Conservation (phyloP, 768 basidiomycete species). For the Suillus spraguei region DNA sequence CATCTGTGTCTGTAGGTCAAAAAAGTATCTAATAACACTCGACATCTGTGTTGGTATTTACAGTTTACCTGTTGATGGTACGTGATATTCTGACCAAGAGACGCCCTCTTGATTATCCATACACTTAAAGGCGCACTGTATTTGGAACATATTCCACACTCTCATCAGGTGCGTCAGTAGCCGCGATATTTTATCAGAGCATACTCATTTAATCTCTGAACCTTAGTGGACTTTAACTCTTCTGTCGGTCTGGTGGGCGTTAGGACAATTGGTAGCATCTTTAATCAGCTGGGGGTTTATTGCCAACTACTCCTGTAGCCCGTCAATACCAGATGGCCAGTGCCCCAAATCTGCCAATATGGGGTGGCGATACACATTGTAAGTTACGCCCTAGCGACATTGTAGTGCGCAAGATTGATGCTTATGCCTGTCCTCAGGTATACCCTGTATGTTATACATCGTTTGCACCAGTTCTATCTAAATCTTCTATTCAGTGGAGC, state of each 20-base stretch:
- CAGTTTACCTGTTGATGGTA: slow-evolving; percentile 51
- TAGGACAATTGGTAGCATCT: slow-evolving; percentile 52
- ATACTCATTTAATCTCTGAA: slow-evolving; percentile 4
- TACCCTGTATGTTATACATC: slow-evolving; percentile 38
- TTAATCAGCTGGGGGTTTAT: slow-evolving; percentile 59
- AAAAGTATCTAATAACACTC: slow-evolving; percentile 20
- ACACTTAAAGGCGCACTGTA: slow-evolving; percentile 42
- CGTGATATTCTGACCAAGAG: slow-evolving; percentile 11
- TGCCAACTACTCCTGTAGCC: slow-evolving; percentile 52
- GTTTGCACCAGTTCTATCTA: slow-evolving; percentile 11
- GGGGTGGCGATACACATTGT: slow-evolving; percentile 64
- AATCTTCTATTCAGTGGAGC: slow-evolving; percentile 35
- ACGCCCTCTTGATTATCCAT: slow-evolving; percentile 18
- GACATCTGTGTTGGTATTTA: background rate
- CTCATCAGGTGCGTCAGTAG: slow-evolving; percentile 34
- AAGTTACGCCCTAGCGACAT: slow-evolving; percentile 10
- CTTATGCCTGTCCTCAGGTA: slow-evolving; percentile 29
- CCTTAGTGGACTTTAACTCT: slow-evolving; percentile 54
- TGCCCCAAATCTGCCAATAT: slow-evolving; percentile 54
- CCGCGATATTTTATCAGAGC: slow-evolving; percentile 8
- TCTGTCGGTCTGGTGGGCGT: slow-evolving; percentile 56
- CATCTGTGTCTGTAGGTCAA: slow-evolving; percentile 19
- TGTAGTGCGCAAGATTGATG: background rate
- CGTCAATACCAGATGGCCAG: slow-evolving; percentile 33
- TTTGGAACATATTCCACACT: slow-evolving; percentile 46